A percentile compares a stretch with the other conserved stretches of the same genome.
These are phyloP conservation scores for Leccinum variicolor DNA, from an alignment of 768 basidiomycete genomes.

Conservation along the genomic window DNA sequence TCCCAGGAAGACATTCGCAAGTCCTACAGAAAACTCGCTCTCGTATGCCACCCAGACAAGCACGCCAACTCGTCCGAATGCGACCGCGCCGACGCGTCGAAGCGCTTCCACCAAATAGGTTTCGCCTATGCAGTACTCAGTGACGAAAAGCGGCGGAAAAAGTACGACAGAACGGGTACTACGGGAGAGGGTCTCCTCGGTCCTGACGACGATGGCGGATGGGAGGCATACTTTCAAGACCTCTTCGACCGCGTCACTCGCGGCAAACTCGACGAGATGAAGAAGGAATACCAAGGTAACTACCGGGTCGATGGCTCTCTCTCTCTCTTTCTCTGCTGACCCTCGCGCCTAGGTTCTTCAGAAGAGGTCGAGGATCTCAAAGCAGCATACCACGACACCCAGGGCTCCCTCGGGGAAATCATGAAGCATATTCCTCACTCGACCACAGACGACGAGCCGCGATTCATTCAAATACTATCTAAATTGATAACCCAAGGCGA, in stretches of 20 bases:
- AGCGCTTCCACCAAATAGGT: slow-evolving; percentile 88
- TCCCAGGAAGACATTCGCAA: slow-evolving; percentile 70
- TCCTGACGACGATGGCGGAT: slow-evolving; percentile 73
- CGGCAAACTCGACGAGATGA: slow-evolving; percentile 87
- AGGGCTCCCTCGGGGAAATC: slow-evolving; percentile 77
- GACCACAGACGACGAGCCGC: slow-evolving; percentile 77
- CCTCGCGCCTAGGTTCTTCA: slow-evolving; percentile 56
- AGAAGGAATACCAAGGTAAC: slow-evolving; percentile 85
- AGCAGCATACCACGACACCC: slow-evolving; percentile 63
- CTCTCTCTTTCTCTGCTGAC: not conserved
- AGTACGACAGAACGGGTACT: slow-evolving; percentile 83
- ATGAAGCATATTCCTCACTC: slow-evolving; percentile 87
- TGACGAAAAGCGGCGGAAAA: slow-evolving; percentile 68
- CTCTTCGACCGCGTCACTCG: slow-evolving; percentile 86
- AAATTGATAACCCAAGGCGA: slow-evolving; percentile 59
- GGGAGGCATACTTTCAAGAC: slow-evolving; percentile 94
- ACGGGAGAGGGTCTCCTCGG: slow-evolving; percentile 76
- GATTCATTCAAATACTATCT: slow-evolving; percentile 71
- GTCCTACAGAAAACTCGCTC: slow-evolving; percentile 80
- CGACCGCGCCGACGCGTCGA: slow-evolving; percentile 64
- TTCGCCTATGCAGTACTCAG: slow-evolving; percentile 90
- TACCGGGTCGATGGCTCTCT: not conserved
- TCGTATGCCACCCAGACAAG: slow-evolving; percentile 89
- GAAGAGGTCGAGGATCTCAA: slow-evolving; percentile 85
- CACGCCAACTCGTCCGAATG: slow-evolving; percentile 58